Evolutionary conservation across 192 early-diverging fungal species (phyloP).

Genomic region (Lunasporangiospora selenospora): DNA sequence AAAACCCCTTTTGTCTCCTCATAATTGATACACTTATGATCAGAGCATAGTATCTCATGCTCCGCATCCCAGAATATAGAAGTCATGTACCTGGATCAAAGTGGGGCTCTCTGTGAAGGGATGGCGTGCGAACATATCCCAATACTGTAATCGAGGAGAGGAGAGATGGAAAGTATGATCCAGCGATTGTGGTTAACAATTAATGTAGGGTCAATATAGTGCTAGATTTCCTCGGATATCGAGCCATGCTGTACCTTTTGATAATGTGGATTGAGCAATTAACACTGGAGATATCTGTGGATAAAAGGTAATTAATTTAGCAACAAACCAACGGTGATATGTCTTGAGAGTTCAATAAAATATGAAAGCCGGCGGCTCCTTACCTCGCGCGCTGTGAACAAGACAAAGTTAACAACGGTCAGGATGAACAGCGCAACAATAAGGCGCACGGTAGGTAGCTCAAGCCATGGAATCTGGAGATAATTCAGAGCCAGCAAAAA

Average conservation of each 20-base stretch:
- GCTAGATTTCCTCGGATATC: no score
- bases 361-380: neutral
- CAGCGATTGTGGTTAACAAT: no score
- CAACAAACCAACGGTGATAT: no score
- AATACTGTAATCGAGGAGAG: constrained; percentile 4
- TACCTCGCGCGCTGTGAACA: constrained; percentile 35
- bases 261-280: constrained; percentile 21
- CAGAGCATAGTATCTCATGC: no score
- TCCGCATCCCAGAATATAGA: no score
- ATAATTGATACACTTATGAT: no score
- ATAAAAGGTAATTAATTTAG: neutral
- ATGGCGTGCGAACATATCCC: constrained; percentile 17
- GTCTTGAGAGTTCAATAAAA: no score
- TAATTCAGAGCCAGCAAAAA: constrained; percentile 49
- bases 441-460: constrained; percentile 43
- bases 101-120: no score
- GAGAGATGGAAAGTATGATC: neutral
- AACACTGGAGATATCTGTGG: constrained; percentile 17
- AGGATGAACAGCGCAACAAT: constrained; percentile 26
- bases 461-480: constrained; percentile 56
- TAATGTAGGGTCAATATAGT: no score
- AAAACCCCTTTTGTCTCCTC: no score
- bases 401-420: constrained; percentile 35
- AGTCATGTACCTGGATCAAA: no score
- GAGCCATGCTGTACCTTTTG: constrained; percentile 25